Evolutionary conservation across 345 rosid genomes (phyloP).

Genomic region (Linum trigynum): DNA sequence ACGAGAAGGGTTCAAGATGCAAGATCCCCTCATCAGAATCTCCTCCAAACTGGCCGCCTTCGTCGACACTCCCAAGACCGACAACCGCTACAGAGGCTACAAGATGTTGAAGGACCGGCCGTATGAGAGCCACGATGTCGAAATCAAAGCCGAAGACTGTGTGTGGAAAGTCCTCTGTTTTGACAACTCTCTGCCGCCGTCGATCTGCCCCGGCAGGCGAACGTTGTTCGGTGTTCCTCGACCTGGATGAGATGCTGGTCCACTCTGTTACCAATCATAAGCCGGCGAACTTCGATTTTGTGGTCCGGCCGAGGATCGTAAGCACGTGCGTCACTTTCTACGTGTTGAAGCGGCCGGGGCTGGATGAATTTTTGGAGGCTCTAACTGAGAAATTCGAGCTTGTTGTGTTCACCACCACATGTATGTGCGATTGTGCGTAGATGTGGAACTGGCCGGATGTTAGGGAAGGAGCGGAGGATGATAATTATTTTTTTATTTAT

Average conservation of each 20-base stretch:
- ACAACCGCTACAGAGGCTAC: slow-evolving; percentile 41
- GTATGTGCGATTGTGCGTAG: too few relatives aligned
- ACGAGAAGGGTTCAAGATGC: slow-evolving; percentile 49
- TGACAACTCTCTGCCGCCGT: slow-evolving; percentile 28
- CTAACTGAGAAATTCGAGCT: slow-evolving; percentile 49
- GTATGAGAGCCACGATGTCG: neutral
- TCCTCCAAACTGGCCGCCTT: slow-evolving; percentile 42
- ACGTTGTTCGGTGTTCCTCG: slow-evolving; percentile 82
- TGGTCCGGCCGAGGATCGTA: slow-evolving; percentile 52
- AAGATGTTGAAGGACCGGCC: slow-evolving; percentile 27
- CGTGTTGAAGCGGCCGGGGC: slow-evolving; percentile 84
- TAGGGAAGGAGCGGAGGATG: too few relatives aligned
- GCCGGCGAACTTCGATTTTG: slow-evolving; percentile 57
- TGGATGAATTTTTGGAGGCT: slow-evolving; percentile 49
- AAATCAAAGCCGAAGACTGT: neutral
- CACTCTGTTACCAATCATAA: slow-evolving; percentile 66
- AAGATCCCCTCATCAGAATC: slow-evolving; percentile 52
- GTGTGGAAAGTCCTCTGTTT: slow-evolving; percentile 24
- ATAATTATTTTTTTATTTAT: too few relatives aligned
- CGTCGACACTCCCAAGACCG: slow-evolving; percentile 24
- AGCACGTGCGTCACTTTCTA: slow-evolving; percentile 53
- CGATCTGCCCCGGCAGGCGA: slow-evolving; percentile 25
- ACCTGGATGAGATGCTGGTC: slow-evolving; percentile 78
- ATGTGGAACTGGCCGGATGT: too few relatives aligned
- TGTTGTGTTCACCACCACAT: slow-evolving; percentile 91